Evolutionary conservation across 768 basidiomycete genomes (phyloP).

Genomic region (Agrocybe pediades): DNA sequence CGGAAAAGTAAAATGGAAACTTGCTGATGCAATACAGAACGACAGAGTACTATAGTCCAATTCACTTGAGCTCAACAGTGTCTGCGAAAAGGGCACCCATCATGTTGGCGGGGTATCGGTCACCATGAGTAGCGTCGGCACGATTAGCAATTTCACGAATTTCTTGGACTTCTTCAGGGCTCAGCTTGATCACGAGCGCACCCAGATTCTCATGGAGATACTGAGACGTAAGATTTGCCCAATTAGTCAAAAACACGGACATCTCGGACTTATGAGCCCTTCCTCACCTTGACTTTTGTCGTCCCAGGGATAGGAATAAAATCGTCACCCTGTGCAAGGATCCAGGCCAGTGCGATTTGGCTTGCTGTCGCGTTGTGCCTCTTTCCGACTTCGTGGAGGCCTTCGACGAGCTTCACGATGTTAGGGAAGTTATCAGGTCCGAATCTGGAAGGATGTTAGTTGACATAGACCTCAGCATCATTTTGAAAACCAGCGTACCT

Average conservation of each 20-base stretch:
- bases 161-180: slow-evolving; percentile 34
- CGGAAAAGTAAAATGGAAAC: too few relatives aligned
- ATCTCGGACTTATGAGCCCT: background rate
- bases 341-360: slow-evolving; percentile 49
- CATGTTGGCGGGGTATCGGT: slow-evolving; percentile 33
- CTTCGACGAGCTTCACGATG: slow-evolving; percentile 38
- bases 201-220: slow-evolving; percentile 47
- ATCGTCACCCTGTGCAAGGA: slow-evolving; percentile 45
- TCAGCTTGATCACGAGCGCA: slow-evolving; percentile 34
- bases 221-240: slow-evolving; percentile 16
- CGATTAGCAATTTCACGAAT: slow-evolving; percentile 36
- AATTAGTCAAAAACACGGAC: background rate
- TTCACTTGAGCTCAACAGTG: slow-evolving; percentile 29
- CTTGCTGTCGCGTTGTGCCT: slow-evolving; percentile 41
- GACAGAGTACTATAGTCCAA: too few relatives aligned
- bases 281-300: background rate
- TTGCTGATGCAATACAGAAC: too few relatives aligned
- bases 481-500: background rate
- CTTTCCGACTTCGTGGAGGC: slow-evolving; percentile 33
- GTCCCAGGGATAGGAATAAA: slow-evolving; percentile 49
- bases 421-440: slow-evolving; percentile 47
- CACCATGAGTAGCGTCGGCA: slow-evolving; percentile 29
- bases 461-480: too few relatives aligned
- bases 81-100: slow-evolving; percentile 31
- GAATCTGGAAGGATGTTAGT: slow-evolving; percentile 20